These are phyloP conservation scores for Adansonia grandidieri DNA, from an alignment of 441 rosid genomes.

Conservation along the genomic window DNA sequence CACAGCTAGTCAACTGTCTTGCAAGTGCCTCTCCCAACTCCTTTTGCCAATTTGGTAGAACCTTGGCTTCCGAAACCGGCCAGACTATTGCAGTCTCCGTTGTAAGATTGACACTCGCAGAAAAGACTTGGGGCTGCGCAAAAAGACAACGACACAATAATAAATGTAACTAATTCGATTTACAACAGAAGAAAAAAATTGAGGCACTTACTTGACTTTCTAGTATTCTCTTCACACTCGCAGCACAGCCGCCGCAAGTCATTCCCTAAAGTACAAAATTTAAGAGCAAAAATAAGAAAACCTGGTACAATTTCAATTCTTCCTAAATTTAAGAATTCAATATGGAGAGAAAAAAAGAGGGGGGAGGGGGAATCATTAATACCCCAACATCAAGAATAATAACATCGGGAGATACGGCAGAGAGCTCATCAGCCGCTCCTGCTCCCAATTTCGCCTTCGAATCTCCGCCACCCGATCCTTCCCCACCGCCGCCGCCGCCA, in stretches of 20 bases:
- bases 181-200: background rate
- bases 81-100: constrained; percentile 93
- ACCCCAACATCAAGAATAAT: constrained; percentile 82
- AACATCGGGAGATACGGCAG: constrained; percentile 58
- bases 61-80: constrained; percentile 82
- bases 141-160: constrained; percentile 15
- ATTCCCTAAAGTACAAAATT: constrained; percentile 61
- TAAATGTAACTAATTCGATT: background rate
- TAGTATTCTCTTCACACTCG: constrained; percentile 86
- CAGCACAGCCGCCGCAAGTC: constrained; percentile 93
- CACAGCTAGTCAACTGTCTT: constrained; percentile 79
- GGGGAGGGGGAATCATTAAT: constrained; percentile 19
- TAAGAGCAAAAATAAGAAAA: background rate
- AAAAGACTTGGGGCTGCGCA: constrained; percentile 82
- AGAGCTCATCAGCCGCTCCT: constrained; percentile 45
- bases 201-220: constrained; percentile 74
- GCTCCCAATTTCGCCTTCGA: constrained; percentile 51
- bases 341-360: constrained; percentile 15
- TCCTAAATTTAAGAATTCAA: background rate
- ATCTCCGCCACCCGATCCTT: constrained; percentile 59
- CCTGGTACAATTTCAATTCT: background rate
- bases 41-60: constrained; percentile 70
- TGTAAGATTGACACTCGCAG: constrained; percentile 87
- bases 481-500: constrained; percentile 53
- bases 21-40: constrained; percentile 90